Percentiles rank a stretch among this genome's conserved stretches.
These are phyloP conservation scores for Pelargonium nanum DNA, from an alignment of 345 rosid species.

Conservation along the genomic window DNA sequence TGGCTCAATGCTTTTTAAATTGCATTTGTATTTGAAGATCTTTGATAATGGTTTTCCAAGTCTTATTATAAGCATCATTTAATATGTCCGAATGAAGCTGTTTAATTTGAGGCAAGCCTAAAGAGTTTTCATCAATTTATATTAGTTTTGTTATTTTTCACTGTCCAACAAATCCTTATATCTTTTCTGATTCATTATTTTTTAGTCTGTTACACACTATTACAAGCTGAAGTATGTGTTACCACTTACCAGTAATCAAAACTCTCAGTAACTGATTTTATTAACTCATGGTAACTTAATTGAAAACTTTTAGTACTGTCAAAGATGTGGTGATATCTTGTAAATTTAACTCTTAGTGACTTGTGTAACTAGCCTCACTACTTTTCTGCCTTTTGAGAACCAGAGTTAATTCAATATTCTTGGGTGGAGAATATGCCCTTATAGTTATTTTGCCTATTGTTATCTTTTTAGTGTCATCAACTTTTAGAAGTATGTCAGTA, in stretches of 20 bases:
- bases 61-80: neutral
- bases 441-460: neutral
- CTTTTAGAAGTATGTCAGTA: neutral
- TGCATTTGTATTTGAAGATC: neutral
- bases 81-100: neutral
- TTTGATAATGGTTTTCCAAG: neutral
- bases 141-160: neutral
- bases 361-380: neutral
- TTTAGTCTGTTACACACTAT: too few relatives aligned
- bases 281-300: neutral
- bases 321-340: neutral
- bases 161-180: neutral
- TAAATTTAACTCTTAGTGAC: neutral
- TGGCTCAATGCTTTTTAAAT: too few relatives aligned
- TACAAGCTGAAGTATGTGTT: too few relatives aligned
- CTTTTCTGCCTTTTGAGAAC: neutral
- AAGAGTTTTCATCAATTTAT: neutral
- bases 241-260: too few relatives aligned
- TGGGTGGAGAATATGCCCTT: neutral
- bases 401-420: neutral
- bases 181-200: too few relatives aligned
- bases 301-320: neutral
- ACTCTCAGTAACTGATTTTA: neutral
- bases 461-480: neutral
- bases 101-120: neutral